Conservation (phyloP, 257 asterid genomes). For the Asclepias syriaca region DNA sequence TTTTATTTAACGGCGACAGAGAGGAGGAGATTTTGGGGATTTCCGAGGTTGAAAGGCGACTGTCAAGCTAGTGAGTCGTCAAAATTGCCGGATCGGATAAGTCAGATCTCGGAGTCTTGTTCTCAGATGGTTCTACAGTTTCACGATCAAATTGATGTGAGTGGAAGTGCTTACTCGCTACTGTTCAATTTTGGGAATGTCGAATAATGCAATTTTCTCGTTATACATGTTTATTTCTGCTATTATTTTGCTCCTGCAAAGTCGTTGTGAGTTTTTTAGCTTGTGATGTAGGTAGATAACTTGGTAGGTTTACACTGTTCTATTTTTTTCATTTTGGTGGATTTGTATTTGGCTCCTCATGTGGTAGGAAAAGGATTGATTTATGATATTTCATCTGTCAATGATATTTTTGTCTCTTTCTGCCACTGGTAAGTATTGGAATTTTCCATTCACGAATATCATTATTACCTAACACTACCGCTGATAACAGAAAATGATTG, state of each 20-base stretch:
- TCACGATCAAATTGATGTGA: slow-evolving; percentile 53
- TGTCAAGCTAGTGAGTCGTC: slow-evolving; percentile 31
- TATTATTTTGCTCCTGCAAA: background rate
- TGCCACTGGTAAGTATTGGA: background rate
- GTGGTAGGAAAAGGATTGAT: background rate
- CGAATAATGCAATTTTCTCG: background rate
- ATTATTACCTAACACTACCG: background rate
- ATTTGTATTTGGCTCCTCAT: background rate
- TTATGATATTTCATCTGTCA: background rate
- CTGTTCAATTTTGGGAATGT: slow-evolving; percentile 2
- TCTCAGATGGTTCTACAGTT: slow-evolving; percentile 86
- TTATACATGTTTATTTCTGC: background rate
- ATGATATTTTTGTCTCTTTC: background rate
- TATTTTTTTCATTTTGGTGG: background rate
- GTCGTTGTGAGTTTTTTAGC: background rate
- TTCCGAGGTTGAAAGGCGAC: slow-evolving; percentile 51
- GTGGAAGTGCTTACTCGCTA: background rate
- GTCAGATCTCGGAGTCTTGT: slow-evolving; percentile 68
- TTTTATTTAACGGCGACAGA: slow-evolving; percentile 20
- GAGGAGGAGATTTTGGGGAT: slow-evolving; percentile 60
- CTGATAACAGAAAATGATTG: slow-evolving; percentile 6
- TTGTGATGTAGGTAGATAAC: background rate
- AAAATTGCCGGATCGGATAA: slow-evolving; percentile 48
- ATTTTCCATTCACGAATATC: background rate
- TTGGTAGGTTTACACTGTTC: background rate